A percentile compares a stretch with the other conserved stretches of the same genome.
These are phyloP conservation scores for Penicillium waksmanii DNA, from an alignment of 495 filamentous ascomycete genomes.

Conservation along the genomic window DNA sequence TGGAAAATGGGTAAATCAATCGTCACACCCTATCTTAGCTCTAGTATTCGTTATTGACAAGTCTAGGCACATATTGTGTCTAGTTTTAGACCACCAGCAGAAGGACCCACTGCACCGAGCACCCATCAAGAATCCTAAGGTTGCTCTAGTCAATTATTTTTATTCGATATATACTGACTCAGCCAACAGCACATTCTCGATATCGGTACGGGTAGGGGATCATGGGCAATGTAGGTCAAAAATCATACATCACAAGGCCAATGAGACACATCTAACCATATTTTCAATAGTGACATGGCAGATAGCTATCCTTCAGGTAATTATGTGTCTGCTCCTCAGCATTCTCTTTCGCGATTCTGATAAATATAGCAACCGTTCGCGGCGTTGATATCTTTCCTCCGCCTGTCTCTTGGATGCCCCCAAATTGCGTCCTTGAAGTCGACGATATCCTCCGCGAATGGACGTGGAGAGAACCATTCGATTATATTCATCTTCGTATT, in stretches of 20 bases:
- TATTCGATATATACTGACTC: not conserved
- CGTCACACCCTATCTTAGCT: not conserved
- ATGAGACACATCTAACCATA: not conserved
- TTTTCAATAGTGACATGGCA: conserved; percentile 19
- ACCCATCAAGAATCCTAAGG: conserved; percentile 16
- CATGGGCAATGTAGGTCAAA: conserved; percentile 29
- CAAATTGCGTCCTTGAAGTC: conserved; percentile 36
- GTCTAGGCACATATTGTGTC: conserved; percentile 18
- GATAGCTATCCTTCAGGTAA: conserved; percentile 23
- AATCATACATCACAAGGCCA: too few relatives aligned
- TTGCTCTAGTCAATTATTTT: not conserved
- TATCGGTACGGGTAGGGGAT: conserved; percentile 26
- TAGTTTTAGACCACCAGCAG: conserved; percentile 20
- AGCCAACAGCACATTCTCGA: conserved; percentile 21
- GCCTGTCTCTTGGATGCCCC: conserved; percentile 32
- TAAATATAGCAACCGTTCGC: conserved; percentile 21
- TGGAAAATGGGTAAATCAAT: conserved; percentile 19
- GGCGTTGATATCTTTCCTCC: conserved; percentile 29
- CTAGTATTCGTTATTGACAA: not conserved
- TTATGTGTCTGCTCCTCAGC: not conserved
- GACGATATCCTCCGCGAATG: conserved; percentile 34
- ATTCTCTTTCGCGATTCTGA: not conserved
- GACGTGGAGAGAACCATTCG: conserved; percentile 33
- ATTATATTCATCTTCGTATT: conserved; percentile 34
- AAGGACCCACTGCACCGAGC: conserved; percentile 18